A percentile compares a stretch with the other conserved stretches of the same genome.
Evolutionary conservation across 306 rosid species (phyloP).

Genomic region (Morella rubra): DNA sequence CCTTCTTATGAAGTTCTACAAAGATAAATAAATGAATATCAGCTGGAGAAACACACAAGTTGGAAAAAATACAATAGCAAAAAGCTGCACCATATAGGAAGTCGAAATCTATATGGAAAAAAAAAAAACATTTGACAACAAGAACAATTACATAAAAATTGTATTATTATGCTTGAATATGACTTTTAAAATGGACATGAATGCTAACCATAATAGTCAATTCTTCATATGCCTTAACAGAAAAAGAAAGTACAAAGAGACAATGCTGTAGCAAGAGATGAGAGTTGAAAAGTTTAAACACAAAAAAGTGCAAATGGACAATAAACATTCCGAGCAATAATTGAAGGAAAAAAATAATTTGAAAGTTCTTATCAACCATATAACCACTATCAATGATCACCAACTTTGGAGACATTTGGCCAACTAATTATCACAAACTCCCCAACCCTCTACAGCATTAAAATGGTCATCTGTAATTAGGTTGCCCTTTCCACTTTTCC

Average conservation of each 20-base stretch:
- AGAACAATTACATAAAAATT: background rate
- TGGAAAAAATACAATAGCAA: background rate
- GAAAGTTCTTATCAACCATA: background rate
- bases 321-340: background rate
- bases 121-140: background rate
- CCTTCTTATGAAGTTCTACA: conserved; percentile 91
- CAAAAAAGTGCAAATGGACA: background rate
- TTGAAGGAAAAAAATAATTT: background rate
- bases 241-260: background rate
- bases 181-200: too few relatives aligned
- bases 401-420: background rate
- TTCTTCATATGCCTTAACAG: background rate
- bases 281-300: background rate
- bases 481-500: background rate
- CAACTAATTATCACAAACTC: background rate
- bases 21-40: background rate
- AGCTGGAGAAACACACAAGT: background rate
- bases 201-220: background rate
- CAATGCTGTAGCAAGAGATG: background rate
- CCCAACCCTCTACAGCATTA: background rate
- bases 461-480: background rate
- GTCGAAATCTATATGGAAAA: background rate
- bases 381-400: background rate
- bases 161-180: background rate
- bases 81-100: background rate